Conservation (phyloP, 2,329 filamentous ascomycete species). For the Colletotrichum melonis region DNA sequence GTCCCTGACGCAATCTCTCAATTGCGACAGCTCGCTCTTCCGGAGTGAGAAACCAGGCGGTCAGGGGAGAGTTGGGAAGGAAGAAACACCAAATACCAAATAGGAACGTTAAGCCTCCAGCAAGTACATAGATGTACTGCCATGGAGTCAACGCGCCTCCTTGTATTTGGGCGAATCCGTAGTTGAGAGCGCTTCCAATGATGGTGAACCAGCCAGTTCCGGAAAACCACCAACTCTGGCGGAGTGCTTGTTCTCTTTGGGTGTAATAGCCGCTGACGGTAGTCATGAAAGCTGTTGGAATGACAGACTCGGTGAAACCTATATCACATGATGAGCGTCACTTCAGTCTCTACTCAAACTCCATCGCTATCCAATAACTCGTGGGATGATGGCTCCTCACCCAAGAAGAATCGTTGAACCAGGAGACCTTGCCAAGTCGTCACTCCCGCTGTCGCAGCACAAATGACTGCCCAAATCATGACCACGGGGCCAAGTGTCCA, state of each 20-base stretch:
- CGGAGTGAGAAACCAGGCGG: constrained; percentile 74
- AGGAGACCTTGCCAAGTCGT: constrained; percentile 72
- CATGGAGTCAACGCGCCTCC: constrained; percentile 67
- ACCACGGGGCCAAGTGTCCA: constrained; percentile 72
- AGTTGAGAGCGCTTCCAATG: constrained; percentile 72
- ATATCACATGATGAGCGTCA: background rate
- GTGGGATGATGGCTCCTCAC: too few species aligned
- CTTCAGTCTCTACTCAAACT: too few species aligned
- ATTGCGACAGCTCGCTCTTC: constrained; percentile 75
- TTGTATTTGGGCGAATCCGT: constrained; percentile 73
- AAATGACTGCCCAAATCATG: constrained; percentile 74
- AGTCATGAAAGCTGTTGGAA: constrained; percentile 75
- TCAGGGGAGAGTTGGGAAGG: constrained; percentile 73
- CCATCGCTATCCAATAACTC: too few species aligned
- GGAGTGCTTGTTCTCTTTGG: constrained; percentile 71
- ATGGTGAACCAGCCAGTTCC: constrained; percentile 70
- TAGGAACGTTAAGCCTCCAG: constrained; percentile 70
- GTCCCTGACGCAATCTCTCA: constrained; percentile 70
- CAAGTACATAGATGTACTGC: constrained; percentile 80
- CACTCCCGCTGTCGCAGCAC: constrained; percentile 76
- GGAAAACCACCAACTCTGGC: constrained; percentile 77
- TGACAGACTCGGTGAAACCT: constrained; percentile 70
- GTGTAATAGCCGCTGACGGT: constrained; percentile 73
- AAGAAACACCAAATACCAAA: constrained; percentile 74
- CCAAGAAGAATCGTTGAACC: constrained; percentile 73